Conservation (phyloP, 1,284 basidiomycete genomes). For the Exobasidium cylindrosporum region DNA sequence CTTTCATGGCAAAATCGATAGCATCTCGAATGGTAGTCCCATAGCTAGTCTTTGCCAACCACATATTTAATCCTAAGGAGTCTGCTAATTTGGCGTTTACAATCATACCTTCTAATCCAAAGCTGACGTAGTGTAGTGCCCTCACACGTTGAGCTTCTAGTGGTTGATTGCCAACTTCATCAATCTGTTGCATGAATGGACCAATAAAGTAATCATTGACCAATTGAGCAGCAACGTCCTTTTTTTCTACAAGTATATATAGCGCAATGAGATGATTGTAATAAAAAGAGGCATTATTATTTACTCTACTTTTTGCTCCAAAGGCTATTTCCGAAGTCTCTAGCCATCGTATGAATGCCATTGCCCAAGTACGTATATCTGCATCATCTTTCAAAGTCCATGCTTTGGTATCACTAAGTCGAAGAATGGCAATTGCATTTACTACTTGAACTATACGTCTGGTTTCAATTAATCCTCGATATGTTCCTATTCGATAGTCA, state of each 20-base stretch:
- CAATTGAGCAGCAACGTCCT: conserved; percentile 56
- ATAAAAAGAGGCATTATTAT: conserved; percentile 63
- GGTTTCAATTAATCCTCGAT: conserved; percentile 66
- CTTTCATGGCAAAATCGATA: conserved; percentile 62
- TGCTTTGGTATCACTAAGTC: conserved; percentile 60
- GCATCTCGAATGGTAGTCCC: conserved; percentile 64
- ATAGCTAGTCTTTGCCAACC: conserved; percentile 60
- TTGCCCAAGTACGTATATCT: conserved; percentile 61
- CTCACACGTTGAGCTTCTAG: conserved; percentile 64
- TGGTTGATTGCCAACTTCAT: conserved; percentile 62
- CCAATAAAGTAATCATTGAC: conserved; percentile 60
- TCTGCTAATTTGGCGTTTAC: conserved; percentile 64
- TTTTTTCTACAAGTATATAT: conserved; percentile 60
- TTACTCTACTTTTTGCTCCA: conserved; percentile 60
- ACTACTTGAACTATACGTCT: conserved; percentile 66
- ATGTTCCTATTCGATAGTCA: conserved; percentile 16
- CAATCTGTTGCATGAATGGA: conserved; percentile 63
- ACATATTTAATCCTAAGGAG: conserved; percentile 59
- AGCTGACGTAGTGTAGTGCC: conserved; percentile 67
- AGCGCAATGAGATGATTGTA: conserved; percentile 61
- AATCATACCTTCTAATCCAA: conserved; percentile 69
- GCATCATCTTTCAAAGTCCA: conserved; percentile 64
- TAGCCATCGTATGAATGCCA: conserved; percentile 63
- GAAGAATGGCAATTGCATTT: conserved; percentile 63
- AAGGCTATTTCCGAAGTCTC: conserved; percentile 60